phyloP scores from a whole-genome alignment of 2,329 filamentous ascomycete genomes.

The Pseudocercospora vitis region DNA sequence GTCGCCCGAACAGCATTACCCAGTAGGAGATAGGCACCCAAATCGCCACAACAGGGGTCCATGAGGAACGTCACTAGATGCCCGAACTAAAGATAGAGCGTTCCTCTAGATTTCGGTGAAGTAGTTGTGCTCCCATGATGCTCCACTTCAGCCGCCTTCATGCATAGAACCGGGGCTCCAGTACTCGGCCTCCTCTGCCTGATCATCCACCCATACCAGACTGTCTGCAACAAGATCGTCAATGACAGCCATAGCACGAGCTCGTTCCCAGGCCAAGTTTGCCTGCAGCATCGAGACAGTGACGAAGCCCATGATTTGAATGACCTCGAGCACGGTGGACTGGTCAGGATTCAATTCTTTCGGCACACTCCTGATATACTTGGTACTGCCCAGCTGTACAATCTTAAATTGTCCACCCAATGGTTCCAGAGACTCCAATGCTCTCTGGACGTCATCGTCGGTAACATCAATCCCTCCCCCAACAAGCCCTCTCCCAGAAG shows the following conservation, averaged over 20 bases:
- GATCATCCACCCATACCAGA: conserved; percentile 90
- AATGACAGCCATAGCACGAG: conserved; percentile 82
- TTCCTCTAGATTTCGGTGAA: too few relatives aligned
- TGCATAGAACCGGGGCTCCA: conserved; percentile 80
- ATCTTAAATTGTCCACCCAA: conserved; percentile 86
- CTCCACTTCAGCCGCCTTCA: conserved; percentile 27
- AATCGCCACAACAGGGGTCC: neutral
- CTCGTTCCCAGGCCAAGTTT: conserved; percentile 82
- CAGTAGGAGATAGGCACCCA: too few relatives aligned
- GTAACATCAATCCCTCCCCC: conserved; percentile 75
- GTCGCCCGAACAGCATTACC: too few relatives aligned
- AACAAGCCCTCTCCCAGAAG: conserved; percentile 71
- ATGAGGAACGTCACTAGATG: too few relatives aligned
- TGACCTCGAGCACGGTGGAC: conserved; percentile 85
- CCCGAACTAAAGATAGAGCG: too few relatives aligned
- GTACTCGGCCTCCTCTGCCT: conserved; percentile 85
- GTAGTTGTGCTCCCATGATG: neutral
- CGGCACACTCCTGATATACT: conserved; percentile 88
- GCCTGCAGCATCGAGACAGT: conserved; percentile 83
- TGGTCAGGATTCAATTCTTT: conserved; percentile 96
- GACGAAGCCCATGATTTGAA: conserved; percentile 85
- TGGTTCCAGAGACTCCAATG: conserved; percentile 81
- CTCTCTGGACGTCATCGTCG: conserved; percentile 88
- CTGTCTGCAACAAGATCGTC: conserved; percentile 87
- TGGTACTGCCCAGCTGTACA: conserved; percentile 76